phyloP scores from a whole-genome alignment of 2,329 filamentous ascomycete species.

The Fusarium anguioides region DNA sequence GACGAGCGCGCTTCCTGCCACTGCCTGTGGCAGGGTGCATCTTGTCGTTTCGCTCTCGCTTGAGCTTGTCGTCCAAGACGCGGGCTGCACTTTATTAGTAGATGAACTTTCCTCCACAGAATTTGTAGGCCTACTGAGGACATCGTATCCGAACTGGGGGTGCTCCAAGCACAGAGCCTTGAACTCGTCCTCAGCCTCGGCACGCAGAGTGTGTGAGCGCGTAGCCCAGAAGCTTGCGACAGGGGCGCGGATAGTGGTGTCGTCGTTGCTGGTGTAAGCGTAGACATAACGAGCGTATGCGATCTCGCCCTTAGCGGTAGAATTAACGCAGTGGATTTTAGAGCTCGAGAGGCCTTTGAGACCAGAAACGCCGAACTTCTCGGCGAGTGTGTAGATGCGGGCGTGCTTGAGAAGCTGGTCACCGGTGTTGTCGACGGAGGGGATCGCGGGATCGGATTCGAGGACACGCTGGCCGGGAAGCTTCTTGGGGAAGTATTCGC shows the following conservation, averaged over 20 bases:
- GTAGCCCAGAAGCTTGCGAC: constrained; percentile 45
- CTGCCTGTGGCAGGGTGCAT: constrained; percentile 63
- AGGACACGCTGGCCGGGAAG: constrained; percentile 72
- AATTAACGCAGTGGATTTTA: constrained; percentile 93
- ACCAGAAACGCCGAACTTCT: constrained; percentile 75
- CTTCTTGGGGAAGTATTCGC: constrained; percentile 77
- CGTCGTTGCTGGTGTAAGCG: constrained; percentile 34
- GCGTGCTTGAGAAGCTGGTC: constrained; percentile 89
- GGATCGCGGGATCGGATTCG: constrained; percentile 74
- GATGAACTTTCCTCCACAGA: rapidly evolving
- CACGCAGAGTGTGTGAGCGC: constrained; percentile 75
- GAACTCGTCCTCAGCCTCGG: constrained; percentile 90
- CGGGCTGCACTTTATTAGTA: constrained; percentile 59
- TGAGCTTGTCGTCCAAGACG: constrained; percentile 74
- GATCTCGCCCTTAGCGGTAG: constrained; percentile 89
- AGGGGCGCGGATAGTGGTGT: constrained; percentile 38
- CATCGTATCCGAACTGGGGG: constrained; percentile 92
- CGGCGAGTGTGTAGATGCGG: constrained; percentile 87
- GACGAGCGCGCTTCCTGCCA: constrained; percentile 67
- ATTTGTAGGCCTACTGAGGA: constrained; percentile 71
- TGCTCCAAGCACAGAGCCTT: constrained; percentile 85
- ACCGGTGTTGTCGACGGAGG: constrained; percentile 79
- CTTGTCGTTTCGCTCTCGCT: constrained; percentile 70
- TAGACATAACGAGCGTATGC: constrained; percentile 78
- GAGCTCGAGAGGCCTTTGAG: constrained; percentile 82